Conservation (phyloP, 805 yeast genomes). For the Blastobotrys parvus region DNA sequence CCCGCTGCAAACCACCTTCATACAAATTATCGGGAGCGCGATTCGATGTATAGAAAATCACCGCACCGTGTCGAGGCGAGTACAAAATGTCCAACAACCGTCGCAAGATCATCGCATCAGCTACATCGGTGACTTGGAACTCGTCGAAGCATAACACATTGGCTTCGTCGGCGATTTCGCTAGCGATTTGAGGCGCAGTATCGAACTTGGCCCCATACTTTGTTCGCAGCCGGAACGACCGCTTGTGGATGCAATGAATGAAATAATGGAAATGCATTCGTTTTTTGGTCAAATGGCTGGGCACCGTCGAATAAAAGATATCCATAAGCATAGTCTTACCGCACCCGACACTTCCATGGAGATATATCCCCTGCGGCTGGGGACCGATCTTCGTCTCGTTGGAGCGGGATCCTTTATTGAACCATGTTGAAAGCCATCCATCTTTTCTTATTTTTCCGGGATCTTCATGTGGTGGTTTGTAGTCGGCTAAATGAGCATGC, state of each 20-base stretch:
- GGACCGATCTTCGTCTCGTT: conserved; percentile 21
- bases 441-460: conserved; percentile 22
- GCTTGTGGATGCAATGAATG: conserved; percentile 87
- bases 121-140: conserved; percentile 96
- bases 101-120: conserved; percentile 94
- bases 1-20: conserved; percentile 89
- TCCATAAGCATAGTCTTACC: conserved; percentile 99
- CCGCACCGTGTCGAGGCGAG: conserved; percentile 64
- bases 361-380: conserved; percentile 74
- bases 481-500: conserved; percentile 35
- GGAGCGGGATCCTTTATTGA: conserved; percentile 7
- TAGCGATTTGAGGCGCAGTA: conserved; percentile 75
- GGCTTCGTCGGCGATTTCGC: conserved; percentile 67
- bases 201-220: conserved; percentile 69
- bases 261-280: conserved; percentile 94
- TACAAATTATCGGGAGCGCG: conserved; percentile 92
- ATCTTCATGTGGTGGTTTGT: conserved; percentile 58
- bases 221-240: conserved; percentile 65
- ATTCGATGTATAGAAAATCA: conserved; percentile 88
- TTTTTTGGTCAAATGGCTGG: conserved; percentile 63
- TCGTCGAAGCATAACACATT: conserved; percentile 91
- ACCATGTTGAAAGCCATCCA: conserved; percentile 1
- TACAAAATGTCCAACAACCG: conserved; percentile 60
- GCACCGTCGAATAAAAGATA: conserved; percentile 78
- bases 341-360: conserved; percentile 97